Percentiles rank a stretch among this genome's conserved stretches.
Conservation (phyloP, 176 grass and related monocot genomes). For the Aegilops tauschii region DNA sequence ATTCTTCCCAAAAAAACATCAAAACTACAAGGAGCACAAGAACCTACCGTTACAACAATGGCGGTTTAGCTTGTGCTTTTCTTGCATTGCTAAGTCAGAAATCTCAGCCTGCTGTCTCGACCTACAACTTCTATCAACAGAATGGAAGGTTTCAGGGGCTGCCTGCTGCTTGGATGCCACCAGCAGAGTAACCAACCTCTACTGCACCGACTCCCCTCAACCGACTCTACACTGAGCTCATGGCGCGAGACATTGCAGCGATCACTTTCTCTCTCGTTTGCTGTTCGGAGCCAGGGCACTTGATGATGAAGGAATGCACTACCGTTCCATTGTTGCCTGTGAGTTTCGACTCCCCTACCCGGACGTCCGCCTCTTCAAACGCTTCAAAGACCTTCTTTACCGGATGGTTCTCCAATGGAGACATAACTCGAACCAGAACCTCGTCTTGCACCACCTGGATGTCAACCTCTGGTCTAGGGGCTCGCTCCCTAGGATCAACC, state of each 20-base stretch:
- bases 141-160: slow-evolving; percentile 29
- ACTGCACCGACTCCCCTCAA: background rate
- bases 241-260: slow-evolving; percentile 54
- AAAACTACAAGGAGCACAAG: slow-evolving; percentile 52
- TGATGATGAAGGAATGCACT: slow-evolving; percentile 81
- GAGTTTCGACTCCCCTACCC: slow-evolving; percentile 70
- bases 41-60: slow-evolving; percentile 48
- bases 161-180: slow-evolving; percentile 38
- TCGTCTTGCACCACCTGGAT: slow-evolving; percentile 81
- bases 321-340: slow-evolving; percentile 41
- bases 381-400: slow-evolving; percentile 69
- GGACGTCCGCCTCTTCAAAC: slow-evolving; percentile 74
- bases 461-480: slow-evolving; percentile 62
- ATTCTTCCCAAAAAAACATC: slow-evolving; percentile 48
- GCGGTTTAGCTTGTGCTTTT: slow-evolving; percentile 34
- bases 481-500: slow-evolving; percentile 34
- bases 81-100: slow-evolving; percentile 48
- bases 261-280: slow-evolving; percentile 88
- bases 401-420: slow-evolving; percentile 70
- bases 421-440: slow-evolving; percentile 75
- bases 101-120: slow-evolving; percentile 47
- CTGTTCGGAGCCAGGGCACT: slow-evolving; percentile 67
- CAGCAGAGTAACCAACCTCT: slow-evolving; percentile 20
- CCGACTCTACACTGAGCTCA: slow-evolving; percentile 41
- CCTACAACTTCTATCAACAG: slow-evolving; percentile 61